Evolutionary conservation across 2,329 filamentous ascomycete species (phyloP), one percentile per base, ranked within the genome.

Genomic region (Davidsoniella eucalypti): DNA sequence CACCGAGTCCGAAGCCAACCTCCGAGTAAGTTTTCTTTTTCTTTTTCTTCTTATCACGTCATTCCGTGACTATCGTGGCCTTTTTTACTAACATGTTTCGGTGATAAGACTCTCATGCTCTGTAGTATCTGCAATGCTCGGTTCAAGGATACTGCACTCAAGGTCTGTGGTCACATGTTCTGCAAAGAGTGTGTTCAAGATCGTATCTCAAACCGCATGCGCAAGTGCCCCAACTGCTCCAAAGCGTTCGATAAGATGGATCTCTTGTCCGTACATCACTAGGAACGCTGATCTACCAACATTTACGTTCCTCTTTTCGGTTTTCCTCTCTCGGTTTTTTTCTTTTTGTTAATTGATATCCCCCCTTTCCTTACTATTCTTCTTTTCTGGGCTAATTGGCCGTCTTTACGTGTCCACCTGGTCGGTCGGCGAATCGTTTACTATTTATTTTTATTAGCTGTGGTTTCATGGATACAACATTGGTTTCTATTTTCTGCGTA

Each of bases 221-320:
- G 92, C 57, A 96, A 96, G 65, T 98, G 92, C 61, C 92, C 92
- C 2, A 90, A 86, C 58, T 98, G 93, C 70, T 87, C 84, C 59
- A 84, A 84, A 65, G 80, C 86, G 3, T 98, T 98, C 62, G 90
- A 94, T 59, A 84, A 79, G 63, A 84, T 84, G 65, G 92, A 98
- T 62, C 79, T 87, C 54, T 93, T 95, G 86, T 67, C 74, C 18
- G 76, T 79, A 46, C 78, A 83, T 61, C 65, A 67, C 55, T 68
- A 40, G 21, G 37, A 36, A 25, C 10, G 4, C n/a, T 10, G 26
- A 29, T 29, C 7, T 8, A 10, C 10, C 10, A 7, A 8, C 10
- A 8, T 29, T 29, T 29, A 8, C 10, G 7, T 29, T 29, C 26
- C 26, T 29, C 10, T 29, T 10, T 29, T 29, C 26, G 7, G 8